These are phyloP conservation scores for Ceratocystis albifundus DNA, from an alignment of 2,329 filamentous ascomycete species.

Conservation along the genomic window DNA sequence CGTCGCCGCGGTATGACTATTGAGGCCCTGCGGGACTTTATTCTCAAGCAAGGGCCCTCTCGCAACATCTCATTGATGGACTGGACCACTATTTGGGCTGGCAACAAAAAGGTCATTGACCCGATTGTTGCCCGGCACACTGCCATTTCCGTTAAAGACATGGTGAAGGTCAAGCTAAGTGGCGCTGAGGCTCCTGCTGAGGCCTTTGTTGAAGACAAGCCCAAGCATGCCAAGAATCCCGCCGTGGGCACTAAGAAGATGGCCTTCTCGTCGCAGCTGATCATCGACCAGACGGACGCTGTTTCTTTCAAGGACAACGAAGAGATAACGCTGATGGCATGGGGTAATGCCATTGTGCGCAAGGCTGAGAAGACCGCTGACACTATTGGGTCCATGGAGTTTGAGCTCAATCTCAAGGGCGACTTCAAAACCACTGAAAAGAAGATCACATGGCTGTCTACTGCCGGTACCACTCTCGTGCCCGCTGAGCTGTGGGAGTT, in stretches of 20 bases:
- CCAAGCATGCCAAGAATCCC: constrained; percentile 81
- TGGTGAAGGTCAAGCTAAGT: constrained; percentile 57
- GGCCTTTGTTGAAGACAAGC: constrained; percentile 60
- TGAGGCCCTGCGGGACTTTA: constrained; percentile 68
- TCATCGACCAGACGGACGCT: constrained; percentile 80
- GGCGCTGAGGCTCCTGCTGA: constrained; percentile 55
- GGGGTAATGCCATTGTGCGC: constrained; percentile 61
- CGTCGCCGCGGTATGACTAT: constrained; percentile 68
- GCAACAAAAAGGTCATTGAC: constrained; percentile 75
- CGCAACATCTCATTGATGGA: constrained; percentile 77
- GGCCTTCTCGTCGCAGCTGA: constrained; percentile 58
- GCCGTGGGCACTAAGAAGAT: constrained; percentile 79
- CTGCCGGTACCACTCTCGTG: constrained; percentile 62
- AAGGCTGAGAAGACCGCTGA: constrained; percentile 37
- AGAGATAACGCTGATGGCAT: constrained; percentile 92
- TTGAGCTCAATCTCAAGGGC: constrained; percentile 82
- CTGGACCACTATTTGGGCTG: constrained; percentile 62
- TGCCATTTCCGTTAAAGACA: constrained; percentile 57
- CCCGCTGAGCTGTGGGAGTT: constrained; percentile 51
- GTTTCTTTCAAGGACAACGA: constrained; percentile 71
- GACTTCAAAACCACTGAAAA: constrained; percentile 93
- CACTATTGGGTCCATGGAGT: constrained; percentile 56
- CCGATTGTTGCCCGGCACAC: constrained; percentile 63
- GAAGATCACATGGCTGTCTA: constrained; percentile 89
- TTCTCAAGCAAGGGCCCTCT: constrained; percentile 71